These are phyloP conservation scores for Bothriochloa decipiens DNA, from an alignment of 176 grass and related monocot species.

Conservation along the genomic window DNA sequence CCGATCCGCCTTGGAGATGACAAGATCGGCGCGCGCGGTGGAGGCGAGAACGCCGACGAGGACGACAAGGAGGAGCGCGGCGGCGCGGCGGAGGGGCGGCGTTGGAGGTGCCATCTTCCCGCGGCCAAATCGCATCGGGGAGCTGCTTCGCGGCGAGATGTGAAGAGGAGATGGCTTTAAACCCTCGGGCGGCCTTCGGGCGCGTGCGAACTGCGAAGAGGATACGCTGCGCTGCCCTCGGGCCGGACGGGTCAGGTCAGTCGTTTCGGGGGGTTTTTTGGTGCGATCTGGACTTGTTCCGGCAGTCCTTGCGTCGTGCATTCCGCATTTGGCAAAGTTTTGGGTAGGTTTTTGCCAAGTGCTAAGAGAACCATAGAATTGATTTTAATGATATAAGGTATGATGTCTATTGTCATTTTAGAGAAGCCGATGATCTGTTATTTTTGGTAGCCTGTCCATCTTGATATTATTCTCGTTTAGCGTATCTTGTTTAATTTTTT, in stretches of 20 bases:
- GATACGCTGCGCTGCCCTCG: neutral
- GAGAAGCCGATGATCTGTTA: too few species aligned
- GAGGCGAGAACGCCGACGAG: constrained; percentile 28
- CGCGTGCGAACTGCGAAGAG: neutral
- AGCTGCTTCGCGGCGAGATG: constrained; percentile 22
- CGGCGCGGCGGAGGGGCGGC: constrained; percentile 20
- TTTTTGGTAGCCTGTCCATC: too few species aligned
- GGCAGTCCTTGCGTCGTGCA: too few species aligned
- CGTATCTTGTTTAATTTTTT: too few species aligned
- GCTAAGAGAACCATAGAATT: too few species aligned
- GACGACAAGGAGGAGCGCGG: constrained; percentile 17
- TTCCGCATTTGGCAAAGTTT: neutral
- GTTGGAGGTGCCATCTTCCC: constrained; percentile 49
- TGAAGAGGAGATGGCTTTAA: constrained; percentile 44
- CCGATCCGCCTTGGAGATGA: constrained; percentile 78
- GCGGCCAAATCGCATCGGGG: constrained; percentile 49
- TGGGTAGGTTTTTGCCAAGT: neutral
- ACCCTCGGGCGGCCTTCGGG: constrained; percentile 14
- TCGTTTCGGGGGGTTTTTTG: neutral
- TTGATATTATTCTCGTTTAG: too few species aligned
- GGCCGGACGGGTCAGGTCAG: neutral
- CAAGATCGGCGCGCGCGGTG: constrained; percentile 70
- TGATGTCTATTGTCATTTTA: too few species aligned
- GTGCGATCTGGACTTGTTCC: neutral
- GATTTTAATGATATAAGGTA: too few species aligned